Base-by-base conservation (phyloP, 2,329 filamentous ascomycete genomes). In the Aspergillus quadricinctus region DNA sequence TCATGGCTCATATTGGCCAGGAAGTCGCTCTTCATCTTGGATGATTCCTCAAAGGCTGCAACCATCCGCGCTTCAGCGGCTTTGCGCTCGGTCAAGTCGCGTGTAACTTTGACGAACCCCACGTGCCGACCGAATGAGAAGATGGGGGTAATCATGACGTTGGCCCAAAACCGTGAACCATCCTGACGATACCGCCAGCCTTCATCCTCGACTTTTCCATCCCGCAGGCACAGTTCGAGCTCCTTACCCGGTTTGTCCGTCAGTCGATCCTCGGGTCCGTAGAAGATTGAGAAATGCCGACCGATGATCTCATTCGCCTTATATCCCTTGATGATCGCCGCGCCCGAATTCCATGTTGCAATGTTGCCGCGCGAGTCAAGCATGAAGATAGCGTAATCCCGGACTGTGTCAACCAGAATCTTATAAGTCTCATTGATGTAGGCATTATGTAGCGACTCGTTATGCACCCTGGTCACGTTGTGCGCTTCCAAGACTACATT, bases 1-100 rank as follows among this genome's bases (percentile, higher is more conserved):
- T 87, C 84, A 63, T 87, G 84, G 50, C 78, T 82, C 80, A 87
- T 86, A 64, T 86, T 85, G 52, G 82, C 82, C 27, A 86, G 68
- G 59, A 86, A 87, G 29, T 84, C 82, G 4, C 79, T 82, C 67
- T 86, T 86, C 56, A 86, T 69, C 61, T 81, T 81, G n/a, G 82
- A 80, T n/a, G 83, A 80, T 67, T 86, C 83, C 63, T 86, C 83
- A 60, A 82, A 85, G 2, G 82, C 83, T 10, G 78, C 70, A 46
- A 85, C 81, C 19, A 85, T 69, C 3, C 78, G 78, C n/a, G 77
- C 70, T 64, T 85, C 83, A 11, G 80, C 78, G 46, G 78, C 79
- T 55, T 81, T 80, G 27, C 81, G 75, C 61, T 84, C 82, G 0
- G 80, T 83, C 60, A 85, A 63, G 60, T 85, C 81, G 25, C 83